phyloP scores from a whole-genome alignment of 495 filamentous ascomycete genomes.

The Recurvomyces mirabilis region DNA sequence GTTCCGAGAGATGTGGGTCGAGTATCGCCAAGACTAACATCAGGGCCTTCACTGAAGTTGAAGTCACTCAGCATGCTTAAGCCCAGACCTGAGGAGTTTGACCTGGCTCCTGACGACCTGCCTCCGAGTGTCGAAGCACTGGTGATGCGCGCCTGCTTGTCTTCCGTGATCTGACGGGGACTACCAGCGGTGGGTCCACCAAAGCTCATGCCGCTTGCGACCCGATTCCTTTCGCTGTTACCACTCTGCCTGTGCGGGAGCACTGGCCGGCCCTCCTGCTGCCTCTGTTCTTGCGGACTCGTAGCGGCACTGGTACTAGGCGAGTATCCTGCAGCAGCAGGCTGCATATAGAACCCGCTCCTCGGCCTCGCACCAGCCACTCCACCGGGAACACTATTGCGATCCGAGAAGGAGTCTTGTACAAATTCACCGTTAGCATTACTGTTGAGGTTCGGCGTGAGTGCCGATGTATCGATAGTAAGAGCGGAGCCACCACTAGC shows the following conservation, averaged over 20 bases:
- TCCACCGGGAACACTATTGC: neutral
- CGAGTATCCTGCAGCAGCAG: slow-evolving; percentile 5
- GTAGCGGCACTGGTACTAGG: neutral
- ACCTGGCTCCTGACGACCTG: neutral
- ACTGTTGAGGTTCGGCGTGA: neutral
- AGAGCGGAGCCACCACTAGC: slow-evolving; percentile 1
- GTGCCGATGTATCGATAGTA: slow-evolving; percentile 2
- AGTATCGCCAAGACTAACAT: neutral
- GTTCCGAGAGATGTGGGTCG: slow-evolving; percentile 1
- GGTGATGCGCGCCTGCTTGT: neutral
- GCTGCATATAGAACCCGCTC: slow-evolving; percentile 9
- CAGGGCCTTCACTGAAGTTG: slow-evolving; percentile 11
- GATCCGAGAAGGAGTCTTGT: slow-evolving; percentile 1
- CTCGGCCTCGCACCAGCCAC: slow-evolving; percentile 2
- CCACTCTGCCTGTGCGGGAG: slow-evolving; percentile 13
- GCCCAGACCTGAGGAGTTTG: slow-evolving; percentile 4
- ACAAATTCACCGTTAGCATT: neutral
- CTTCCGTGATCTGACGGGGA: neutral
- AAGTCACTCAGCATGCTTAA: slow-evolving; percentile 13
- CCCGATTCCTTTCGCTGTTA: slow-evolving; percentile 14
- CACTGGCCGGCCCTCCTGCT: neutral
- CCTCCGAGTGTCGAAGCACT: neutral
- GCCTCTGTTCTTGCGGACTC: too few relatives aligned
- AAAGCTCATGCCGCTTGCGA: slow-evolving; percentile 10
- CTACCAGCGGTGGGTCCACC: neutral